Conservation (phyloP, 140 eudicot genomes). For the Artemisia princeps region DNA sequence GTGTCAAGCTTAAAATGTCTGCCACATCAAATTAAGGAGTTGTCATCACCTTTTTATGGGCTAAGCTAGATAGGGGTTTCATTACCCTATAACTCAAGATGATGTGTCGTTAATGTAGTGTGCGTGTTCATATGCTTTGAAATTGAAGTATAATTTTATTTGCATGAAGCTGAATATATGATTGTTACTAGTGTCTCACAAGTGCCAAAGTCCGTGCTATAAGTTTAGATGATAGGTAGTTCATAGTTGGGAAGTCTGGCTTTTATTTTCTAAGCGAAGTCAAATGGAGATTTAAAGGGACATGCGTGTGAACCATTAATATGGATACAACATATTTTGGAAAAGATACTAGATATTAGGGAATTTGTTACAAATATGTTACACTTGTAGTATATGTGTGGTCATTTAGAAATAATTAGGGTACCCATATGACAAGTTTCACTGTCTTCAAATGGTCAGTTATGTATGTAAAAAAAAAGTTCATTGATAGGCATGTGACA, state of each 20-base stretch:
- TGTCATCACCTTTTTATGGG: not conserved
- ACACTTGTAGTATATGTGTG: not conserved
- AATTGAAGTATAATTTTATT: constrained; percentile 2
- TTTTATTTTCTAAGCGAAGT: not conserved
- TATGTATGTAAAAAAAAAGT: not conserved
- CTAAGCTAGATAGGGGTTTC: constrained; percentile 8
- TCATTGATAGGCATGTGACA: not conserved
- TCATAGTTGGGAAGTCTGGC: not conserved
- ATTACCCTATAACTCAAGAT: constrained; percentile 1
- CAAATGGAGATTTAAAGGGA: not conserved
- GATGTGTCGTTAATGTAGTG: not conserved
- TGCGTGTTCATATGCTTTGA: constrained; percentile 12
- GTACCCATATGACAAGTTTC: not conserved
- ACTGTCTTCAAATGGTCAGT: constrained; percentile 1
- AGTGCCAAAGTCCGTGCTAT: constrained; percentile 5
- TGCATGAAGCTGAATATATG: constrained; percentile 14
- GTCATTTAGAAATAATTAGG: not conserved
- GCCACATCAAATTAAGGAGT: constrained; percentile 7
- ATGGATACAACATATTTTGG: not conserved
- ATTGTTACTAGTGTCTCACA: constrained; percentile 2
- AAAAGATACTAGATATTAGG: not conserved
- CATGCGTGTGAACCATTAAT: not conserved
- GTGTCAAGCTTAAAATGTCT: not conserved
- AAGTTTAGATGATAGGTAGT: constrained; percentile 6
- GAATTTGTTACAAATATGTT: not conserved